Evolutionary conservation across 225 moss, liverwort and hornwort genomes (phyloP).

Genomic region (Anthoceros angustus): DNA sequence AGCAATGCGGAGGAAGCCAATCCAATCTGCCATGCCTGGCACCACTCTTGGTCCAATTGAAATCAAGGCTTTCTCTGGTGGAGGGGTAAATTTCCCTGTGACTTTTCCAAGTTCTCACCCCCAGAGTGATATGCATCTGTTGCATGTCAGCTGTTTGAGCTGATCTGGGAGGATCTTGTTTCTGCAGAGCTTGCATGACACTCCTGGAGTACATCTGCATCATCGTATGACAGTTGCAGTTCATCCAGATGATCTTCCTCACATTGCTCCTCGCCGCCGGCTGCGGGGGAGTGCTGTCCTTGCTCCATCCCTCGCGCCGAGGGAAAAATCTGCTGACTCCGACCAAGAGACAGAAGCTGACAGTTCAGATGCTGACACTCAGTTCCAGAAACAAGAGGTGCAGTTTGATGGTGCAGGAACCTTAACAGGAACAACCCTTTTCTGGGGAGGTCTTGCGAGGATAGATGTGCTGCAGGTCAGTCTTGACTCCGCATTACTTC

Average conservation of each 20-base stretch:
- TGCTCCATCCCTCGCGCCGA: slow-evolving; percentile 12
- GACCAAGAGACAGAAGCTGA: slow-evolving; percentile 9
- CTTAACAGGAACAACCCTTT: slow-evolving; percentile 22
- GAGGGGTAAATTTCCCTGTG: slow-evolving; percentile 46
- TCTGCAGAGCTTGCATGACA: slow-evolving; percentile 73
- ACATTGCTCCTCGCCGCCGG: slow-evolving; percentile 71
- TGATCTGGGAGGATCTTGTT: not conserved
- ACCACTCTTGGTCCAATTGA: slow-evolving; percentile 97
- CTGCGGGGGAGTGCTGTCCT: slow-evolving; percentile 64
- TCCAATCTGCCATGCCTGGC: slow-evolving; percentile 98
- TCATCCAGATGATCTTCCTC: slow-evolving; percentile 62
- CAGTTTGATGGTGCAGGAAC: slow-evolving; percentile 7
- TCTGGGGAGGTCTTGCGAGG: slow-evolving; percentile 36
- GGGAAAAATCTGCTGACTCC: slow-evolving; percentile 4
- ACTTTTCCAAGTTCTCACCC: not conserved
- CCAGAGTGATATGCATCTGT: not conserved
- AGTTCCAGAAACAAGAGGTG: slow-evolving; percentile 9
- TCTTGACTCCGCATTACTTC: not conserved
- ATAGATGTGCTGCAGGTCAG: slow-evolving; percentile 22
- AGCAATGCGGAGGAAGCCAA: slow-evolving; percentile 69
- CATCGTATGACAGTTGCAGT: slow-evolving; percentile 94
- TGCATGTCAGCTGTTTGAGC: not conserved
- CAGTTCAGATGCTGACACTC: not conserved
- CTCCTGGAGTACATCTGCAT: slow-evolving; percentile 96
- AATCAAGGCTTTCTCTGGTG: slow-evolving; percentile 78